Evolutionary conservation across 768 basidiomycete species (phyloP).

Genomic region (Baorangia bicolor): DNA sequence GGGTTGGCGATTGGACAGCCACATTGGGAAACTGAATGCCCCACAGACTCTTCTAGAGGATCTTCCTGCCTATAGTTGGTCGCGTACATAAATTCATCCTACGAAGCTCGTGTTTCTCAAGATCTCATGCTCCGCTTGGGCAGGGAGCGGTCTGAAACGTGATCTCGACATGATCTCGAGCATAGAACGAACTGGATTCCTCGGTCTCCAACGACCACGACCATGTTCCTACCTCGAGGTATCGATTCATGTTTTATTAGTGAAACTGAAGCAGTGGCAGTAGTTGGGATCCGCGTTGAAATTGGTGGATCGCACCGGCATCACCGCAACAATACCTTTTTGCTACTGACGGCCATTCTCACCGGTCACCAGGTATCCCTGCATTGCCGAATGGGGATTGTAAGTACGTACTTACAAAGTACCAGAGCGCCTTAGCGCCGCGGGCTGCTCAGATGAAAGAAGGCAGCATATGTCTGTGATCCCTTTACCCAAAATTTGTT

Average conservation of each 20-base stretch:
- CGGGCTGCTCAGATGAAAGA: no score
- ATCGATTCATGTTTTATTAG: background rate
- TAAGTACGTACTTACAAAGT: no score
- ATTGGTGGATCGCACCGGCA: no score
- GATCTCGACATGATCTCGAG: background rate
- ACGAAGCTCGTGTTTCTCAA: no score
- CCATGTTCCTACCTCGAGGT: background rate
- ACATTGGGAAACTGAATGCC: slow-evolving; percentile 49
- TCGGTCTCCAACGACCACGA: background rate
- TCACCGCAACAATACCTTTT: no score
- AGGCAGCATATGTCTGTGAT: no score
- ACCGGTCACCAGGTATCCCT: no score
- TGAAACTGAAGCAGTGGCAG: background rate
- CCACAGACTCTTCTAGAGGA: slow-evolving; percentile 35
- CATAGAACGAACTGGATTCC: background rate
- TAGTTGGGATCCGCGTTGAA: background rate
- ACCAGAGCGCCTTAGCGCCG: no score
- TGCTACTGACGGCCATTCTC: no score
- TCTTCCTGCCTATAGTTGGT: slow-evolving; percentile 38
- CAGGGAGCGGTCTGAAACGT: slow-evolving; percentile 1
- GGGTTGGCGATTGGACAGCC: slow-evolving; percentile 63
- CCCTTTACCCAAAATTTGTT: no score
- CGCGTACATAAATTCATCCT: no score
- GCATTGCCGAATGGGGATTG: no score
- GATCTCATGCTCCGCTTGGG: background rate